Percentiles rank a stretch among this genome's conserved stretches.
These are phyloP conservation scores for Aspergillus vadensis DNA, from an alignment of 2,329 filamentous ascomycete genomes.

Conservation along the genomic window DNA sequence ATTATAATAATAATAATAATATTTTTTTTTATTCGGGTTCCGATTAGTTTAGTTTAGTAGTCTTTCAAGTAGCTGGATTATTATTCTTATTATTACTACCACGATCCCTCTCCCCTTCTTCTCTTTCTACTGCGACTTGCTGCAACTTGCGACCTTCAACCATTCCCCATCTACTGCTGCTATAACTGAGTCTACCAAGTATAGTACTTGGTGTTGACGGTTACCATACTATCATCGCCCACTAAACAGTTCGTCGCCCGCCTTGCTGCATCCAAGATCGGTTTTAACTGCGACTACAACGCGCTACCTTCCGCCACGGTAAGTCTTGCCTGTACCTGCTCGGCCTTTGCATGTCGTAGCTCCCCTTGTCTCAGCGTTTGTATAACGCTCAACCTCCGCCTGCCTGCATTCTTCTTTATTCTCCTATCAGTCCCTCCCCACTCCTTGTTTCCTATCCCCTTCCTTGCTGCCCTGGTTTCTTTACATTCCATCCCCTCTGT, in stretches of 20 bases:
- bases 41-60: slow-evolving; percentile 1
- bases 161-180: neutral
- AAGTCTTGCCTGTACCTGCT: slow-evolving; percentile 1
- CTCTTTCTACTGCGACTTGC: neutral
- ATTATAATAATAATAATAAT: slow-evolving; percentile 11
- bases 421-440: slow-evolving; percentile 15
- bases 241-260: neutral
- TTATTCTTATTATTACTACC: slow-evolving; percentile 12
- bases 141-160: neutral
- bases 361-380: slow-evolving; percentile 13
- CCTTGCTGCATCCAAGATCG: neutral
- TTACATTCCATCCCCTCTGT: slow-evolving; percentile 16
- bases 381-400: slow-evolving; percentile 12
- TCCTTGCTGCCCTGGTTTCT: slow-evolving; percentile 13
- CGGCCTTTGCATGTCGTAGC: slow-evolving; percentile 1
- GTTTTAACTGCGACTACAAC: neutral
- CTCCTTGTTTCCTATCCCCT: slow-evolving; percentile 17
- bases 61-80: neutral
- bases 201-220: too few relatives aligned
- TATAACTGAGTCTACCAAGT: neutral
- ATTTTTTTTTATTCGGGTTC: slow-evolving; percentile 11
- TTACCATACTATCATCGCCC: too few relatives aligned
- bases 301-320: neutral
- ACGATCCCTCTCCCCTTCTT: neutral
- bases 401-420: slow-evolving; percentile 23